phyloP scores from a whole-genome alignment of 2,329 filamentous ascomycete species.

The Botrytis medusae region DNA sequence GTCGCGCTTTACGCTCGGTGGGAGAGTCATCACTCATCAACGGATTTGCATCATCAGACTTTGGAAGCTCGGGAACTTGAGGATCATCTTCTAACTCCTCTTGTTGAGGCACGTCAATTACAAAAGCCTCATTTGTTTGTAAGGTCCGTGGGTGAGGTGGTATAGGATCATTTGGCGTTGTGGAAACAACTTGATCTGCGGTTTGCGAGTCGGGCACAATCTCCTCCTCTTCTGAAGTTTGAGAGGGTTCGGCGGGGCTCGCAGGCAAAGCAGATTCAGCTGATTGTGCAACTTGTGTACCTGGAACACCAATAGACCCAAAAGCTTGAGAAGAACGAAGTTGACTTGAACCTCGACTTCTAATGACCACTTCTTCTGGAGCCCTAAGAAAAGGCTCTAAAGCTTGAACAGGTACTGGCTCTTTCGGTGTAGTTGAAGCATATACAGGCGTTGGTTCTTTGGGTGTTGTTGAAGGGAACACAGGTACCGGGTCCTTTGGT shows the following conservation, averaged over 20 bases:
- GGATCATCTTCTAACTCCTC: neutral
- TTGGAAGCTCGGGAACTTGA: neutral
- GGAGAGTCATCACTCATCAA: slow-evolving; percentile 20
- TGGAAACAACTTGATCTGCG: slow-evolving; percentile 2
- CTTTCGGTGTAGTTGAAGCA: slow-evolving; percentile 26
- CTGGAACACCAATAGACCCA: slow-evolving; percentile 19
- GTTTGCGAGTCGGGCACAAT: neutral
- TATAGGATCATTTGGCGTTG: slow-evolving; percentile 13
- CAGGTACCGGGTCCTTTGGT: slow-evolving; percentile 25
- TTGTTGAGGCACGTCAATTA: neutral
- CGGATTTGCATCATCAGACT: slow-evolving; percentile 2
- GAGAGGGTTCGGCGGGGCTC: neutral
- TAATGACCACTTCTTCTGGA: slow-evolving; percentile 13
- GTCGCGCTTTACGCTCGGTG: slow-evolving; percentile 14
- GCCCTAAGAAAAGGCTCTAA: slow-evolving; percentile 11
- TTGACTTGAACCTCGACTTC: slow-evolving; percentile 14
- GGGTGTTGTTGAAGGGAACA: slow-evolving; percentile 8
- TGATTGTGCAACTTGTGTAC: neutral
- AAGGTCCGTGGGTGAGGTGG: neutral
- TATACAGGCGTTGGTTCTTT: slow-evolving; percentile 4
- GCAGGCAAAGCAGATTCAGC: neutral
- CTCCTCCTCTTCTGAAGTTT: slow-evolving; percentile 7
- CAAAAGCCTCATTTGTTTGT: neutral
- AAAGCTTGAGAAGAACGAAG: slow-evolving; percentile 9
- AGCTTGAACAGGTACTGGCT: slow-evolving; percentile 23